phyloP scores from a whole-genome alignment of 2,329 filamentous ascomycete species.

The Stenocarpella maydis region DNA sequence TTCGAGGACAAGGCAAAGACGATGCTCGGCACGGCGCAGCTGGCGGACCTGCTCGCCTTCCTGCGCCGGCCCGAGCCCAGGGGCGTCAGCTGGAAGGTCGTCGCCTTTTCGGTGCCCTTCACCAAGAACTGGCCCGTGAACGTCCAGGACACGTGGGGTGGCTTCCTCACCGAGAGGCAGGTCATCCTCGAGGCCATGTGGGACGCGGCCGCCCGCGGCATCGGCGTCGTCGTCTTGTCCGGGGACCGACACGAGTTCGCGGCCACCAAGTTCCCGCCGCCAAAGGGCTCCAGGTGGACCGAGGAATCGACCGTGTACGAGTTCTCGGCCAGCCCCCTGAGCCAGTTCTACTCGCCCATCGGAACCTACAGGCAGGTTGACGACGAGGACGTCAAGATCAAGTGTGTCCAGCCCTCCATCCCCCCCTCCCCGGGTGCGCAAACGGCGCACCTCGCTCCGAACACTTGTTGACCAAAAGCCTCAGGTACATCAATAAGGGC shows the following conservation, averaged over 20 bases:
- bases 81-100: conserved; percentile 91
- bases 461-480: background rate
- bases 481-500: conserved; percentile 80
- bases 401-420: conserved; percentile 62
- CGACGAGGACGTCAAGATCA: conserved; percentile 81
- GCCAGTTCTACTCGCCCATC: conserved; percentile 91
- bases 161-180: conserved; percentile 83
- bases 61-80: conserved; percentile 74
- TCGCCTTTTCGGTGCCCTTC: conserved; percentile 90
- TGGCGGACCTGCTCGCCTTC: conserved; percentile 81
- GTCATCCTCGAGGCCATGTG: conserved; percentile 90
- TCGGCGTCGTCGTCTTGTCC: conserved; percentile 83
- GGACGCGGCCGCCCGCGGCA: conserved; percentile 77
- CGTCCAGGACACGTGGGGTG: conserved; percentile 90
- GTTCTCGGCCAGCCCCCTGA: conserved; percentile 89
- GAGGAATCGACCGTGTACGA: conserved; percentile 78
- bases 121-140: conserved; percentile 98
- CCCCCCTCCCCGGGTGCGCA: background rate
- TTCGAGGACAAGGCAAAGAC: conserved; percentile 74
- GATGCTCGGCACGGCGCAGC: conserved; percentile 84
- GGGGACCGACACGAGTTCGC: conserved; percentile 98
- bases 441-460: conserved; percentile 2
- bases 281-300: conserved; percentile 67
- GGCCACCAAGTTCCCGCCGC: conserved; percentile 80
- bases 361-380: conserved; percentile 85